These are phyloP conservation scores for Bipolaris cookei DNA, from an alignment of 2,329 filamentous ascomycete genomes.

Conservation along the genomic window DNA sequence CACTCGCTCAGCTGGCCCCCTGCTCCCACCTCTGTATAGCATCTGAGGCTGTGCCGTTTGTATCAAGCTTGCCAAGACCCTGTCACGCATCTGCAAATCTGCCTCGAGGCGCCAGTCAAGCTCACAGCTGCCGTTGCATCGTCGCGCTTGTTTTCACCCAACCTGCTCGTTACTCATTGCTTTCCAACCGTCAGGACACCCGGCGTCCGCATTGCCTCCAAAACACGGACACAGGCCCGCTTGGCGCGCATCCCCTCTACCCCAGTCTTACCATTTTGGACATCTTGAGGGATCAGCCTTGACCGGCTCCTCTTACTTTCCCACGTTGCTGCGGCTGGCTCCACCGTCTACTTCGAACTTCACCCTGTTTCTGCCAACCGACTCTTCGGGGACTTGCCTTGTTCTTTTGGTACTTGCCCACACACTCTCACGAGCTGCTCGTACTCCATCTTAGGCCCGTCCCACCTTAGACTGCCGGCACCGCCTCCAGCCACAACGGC, in stretches of 20 bases:
- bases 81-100: slow-evolving; percentile 44
- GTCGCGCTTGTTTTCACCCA: slow-evolving; percentile 38
- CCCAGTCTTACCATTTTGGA: slow-evolving; percentile 32
- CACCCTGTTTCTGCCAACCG: slow-evolving; percentile 33
- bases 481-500: slow-evolving; percentile 42
- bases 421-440: slow-evolving; percentile 30
- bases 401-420: slow-evolving; percentile 28
- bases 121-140: slow-evolving; percentile 36
- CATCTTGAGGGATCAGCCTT: slow-evolving; percentile 44
- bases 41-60: slow-evolving; percentile 46
- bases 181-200: slow-evolving; percentile 23
- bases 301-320: slow-evolving; percentile 42
- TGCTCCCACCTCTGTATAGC: slow-evolving; percentile 30
- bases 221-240: slow-evolving; percentile 25
- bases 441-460: slow-evolving; percentile 34
- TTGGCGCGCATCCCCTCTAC: slow-evolving; percentile 39
- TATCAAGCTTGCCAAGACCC: slow-evolving; percentile 38
- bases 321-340: slow-evolving; percentile 41
- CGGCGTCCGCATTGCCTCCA: slow-evolving; percentile 27
- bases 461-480: slow-evolving; percentile 38
- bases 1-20: slow-evolving; percentile 27
- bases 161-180: slow-evolving; percentile 24
- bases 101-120: slow-evolving; percentile 44
- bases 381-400: slow-evolving; percentile 20
- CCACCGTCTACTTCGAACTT: slow-evolving; percentile 30